A percentile compares a stretch with the other conserved stretches of the same genome.
Evolutionary conservation across 164 flowering plant genomes (phyloP).

Genomic region (Stephania yunnanensis): DNA sequence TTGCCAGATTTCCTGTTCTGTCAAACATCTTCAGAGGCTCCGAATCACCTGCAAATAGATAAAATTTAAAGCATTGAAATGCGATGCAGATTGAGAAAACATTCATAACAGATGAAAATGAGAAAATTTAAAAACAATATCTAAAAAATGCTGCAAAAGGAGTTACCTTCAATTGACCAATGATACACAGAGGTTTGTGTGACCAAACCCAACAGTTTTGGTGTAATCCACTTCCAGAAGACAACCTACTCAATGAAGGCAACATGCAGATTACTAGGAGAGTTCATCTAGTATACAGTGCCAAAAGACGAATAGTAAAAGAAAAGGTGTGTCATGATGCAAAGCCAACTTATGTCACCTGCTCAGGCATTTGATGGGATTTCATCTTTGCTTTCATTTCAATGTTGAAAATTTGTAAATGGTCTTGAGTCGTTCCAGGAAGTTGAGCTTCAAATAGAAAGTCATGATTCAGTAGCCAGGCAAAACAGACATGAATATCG

Average conservation of each 20-base stretch:
- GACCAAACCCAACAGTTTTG: constrained; percentile 83
- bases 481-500: neutral
- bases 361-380: constrained; percentile 99
- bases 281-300: neutral
- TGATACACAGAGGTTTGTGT: constrained; percentile 95
- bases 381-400: constrained; percentile 94
- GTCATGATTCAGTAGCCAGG: constrained; percentile 16
- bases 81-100: neutral
- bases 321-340: neutral
- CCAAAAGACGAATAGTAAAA: neutral
- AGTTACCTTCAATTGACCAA: constrained; percentile 91
- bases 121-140: no score
- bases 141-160: neutral
- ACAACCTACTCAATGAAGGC: constrained; percentile 47
- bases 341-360: constrained; percentile 33
- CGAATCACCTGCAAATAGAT: constrained; percentile 61
- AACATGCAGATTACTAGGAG: neutral
- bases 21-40: constrained; percentile 96
- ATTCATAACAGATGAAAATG: neutral
- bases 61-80: neutral
- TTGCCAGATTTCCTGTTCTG: constrained; percentile 83
- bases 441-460: constrained; percentile 72
- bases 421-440: constrained; percentile 95
- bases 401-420: constrained; percentile 93
- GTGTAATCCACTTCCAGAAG: constrained; percentile 98